Conservation (phyloP, 345 rosid species). For the Crucihimalaya himalaica region DNA sequence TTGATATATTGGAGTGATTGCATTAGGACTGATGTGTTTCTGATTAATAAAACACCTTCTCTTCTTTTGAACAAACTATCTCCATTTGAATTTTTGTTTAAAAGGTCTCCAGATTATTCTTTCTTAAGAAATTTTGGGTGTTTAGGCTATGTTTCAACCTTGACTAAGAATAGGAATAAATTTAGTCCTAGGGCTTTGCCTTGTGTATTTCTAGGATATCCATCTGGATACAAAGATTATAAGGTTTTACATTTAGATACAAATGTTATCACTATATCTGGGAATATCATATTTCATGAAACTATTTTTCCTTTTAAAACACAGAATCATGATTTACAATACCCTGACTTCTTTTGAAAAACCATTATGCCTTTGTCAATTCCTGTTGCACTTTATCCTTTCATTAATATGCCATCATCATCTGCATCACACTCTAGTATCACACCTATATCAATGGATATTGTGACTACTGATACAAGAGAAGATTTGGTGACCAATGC, state of each 20-base stretch:
- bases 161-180: background rate
- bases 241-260: too few relatives aligned
- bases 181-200: background rate
- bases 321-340: too few relatives aligned
- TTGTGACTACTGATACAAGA: too few relatives aligned
- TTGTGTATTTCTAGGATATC: background rate
- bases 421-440: too few relatives aligned
- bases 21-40: fast-evolving
- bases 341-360: too few relatives aligned
- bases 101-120: background rate
- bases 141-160: background rate
- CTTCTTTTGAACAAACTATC: fast-evolving
- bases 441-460: too few relatives aligned
- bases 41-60: background rate
- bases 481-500: too few relatives aligned
- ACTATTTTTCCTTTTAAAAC: too few relatives aligned
- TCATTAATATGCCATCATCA: too few relatives aligned
- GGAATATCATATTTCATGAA: too few relatives aligned
- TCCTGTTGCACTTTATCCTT: too few relatives aligned
- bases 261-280: background rate
- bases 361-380: too few relatives aligned
- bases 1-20: background rate
- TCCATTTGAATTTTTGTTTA: background rate
- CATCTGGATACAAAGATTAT: background rate
- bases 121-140: background rate